Conservation (phyloP, 2,329 filamentous ascomycete species). For the Neofusicoccum laricinum region DNA sequence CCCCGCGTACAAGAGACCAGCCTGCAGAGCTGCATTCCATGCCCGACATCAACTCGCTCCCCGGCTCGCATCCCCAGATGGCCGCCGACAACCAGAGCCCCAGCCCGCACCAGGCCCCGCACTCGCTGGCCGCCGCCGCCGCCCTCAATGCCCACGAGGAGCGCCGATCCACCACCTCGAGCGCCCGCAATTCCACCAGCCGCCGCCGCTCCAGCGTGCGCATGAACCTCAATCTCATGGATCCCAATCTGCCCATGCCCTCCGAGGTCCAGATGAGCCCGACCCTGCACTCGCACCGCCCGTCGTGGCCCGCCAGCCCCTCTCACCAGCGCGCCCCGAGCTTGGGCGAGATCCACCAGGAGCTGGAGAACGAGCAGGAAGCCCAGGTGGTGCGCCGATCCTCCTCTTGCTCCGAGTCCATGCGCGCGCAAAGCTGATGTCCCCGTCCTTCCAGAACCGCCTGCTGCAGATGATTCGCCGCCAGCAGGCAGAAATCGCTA, state of each 20-base stretch:
- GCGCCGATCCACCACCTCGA: slow-evolving; percentile 54
- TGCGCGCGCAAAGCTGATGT: background rate
- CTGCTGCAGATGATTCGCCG: slow-evolving; percentile 73
- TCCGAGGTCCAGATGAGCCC: slow-evolving; percentile 63
- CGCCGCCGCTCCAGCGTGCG: slow-evolving; percentile 67
- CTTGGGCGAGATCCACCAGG: slow-evolving; percentile 73
- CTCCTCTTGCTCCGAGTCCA: background rate
- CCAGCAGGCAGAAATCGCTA: slow-evolving; percentile 68
- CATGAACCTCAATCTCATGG: slow-evolving; percentile 72
- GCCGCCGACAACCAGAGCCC: slow-evolving; percentile 19
- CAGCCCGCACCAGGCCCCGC: slow-evolving; percentile 24
- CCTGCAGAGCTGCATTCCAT: slow-evolving; percentile 29
- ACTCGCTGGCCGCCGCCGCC: slow-evolving; percentile 72
- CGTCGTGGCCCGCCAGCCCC: slow-evolving; percentile 48
- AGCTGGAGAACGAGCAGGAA: slow-evolving; percentile 76
- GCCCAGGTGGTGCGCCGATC: slow-evolving; percentile 63
- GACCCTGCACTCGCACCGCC: slow-evolving; percentile 24
- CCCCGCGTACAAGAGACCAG: background rate
- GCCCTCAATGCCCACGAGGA: slow-evolving; percentile 73
- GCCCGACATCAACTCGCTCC: slow-evolving; percentile 60
- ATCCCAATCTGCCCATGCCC: slow-evolving; percentile 64
- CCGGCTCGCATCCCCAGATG: slow-evolving; percentile 45
- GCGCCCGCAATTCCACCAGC: slow-evolving; percentile 37
- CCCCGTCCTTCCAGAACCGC: slow-evolving; percentile 56
- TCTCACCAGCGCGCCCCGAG: slow-evolving; percentile 67